Percentiles rank a stretch among this genome's conserved stretches.
Conservation (phyloP, 2,329 filamentous ascomycete species). For the Pseudogymnoascus sp. region DNA sequence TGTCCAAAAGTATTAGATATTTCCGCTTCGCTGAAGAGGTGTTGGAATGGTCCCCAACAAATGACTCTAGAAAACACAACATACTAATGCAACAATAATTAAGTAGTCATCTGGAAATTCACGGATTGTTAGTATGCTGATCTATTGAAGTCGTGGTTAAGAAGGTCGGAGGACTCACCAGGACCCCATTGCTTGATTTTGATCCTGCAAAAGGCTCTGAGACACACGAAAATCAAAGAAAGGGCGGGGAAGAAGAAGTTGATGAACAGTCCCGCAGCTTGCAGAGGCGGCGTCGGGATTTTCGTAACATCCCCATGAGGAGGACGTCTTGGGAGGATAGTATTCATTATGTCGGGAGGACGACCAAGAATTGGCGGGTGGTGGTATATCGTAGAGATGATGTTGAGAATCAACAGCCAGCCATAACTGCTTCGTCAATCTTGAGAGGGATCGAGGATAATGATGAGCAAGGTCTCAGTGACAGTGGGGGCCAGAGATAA, state of each 20-base stretch:
- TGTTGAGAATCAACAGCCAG: neutral
- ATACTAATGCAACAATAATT: neutral
- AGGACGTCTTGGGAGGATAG: neutral
- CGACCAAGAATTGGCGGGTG: neutral
- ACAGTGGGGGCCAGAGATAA: neutral
- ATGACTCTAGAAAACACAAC: neutral
- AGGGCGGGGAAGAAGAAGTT: constrained; percentile 30
- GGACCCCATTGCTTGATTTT: constrained; percentile 26
- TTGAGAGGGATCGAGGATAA: neutral
- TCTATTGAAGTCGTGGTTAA: constrained; percentile 4
- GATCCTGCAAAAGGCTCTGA: constrained; percentile 26
- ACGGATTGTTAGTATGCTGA: neutral
- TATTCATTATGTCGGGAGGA: neutral
- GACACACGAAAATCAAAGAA: constrained; percentile 23
- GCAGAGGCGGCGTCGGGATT: constrained; percentile 31
- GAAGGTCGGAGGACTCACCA: constrained; percentile 20
- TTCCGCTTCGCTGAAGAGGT: neutral
- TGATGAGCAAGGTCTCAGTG: neutral
- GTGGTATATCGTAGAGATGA: neutral
- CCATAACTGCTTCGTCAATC: neutral
- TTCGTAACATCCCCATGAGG: constrained; percentile 9
- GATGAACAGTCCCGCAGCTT: constrained; percentile 27
- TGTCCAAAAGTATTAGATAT: neutral
- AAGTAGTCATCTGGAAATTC: neutral
- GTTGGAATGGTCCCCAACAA: neutral